A percentile compares a stretch with the other conserved stretches of the same genome.
Evolutionary conservation across 345 rosid genomes (phyloP).

Genomic region (Brassica cretica): DNA sequence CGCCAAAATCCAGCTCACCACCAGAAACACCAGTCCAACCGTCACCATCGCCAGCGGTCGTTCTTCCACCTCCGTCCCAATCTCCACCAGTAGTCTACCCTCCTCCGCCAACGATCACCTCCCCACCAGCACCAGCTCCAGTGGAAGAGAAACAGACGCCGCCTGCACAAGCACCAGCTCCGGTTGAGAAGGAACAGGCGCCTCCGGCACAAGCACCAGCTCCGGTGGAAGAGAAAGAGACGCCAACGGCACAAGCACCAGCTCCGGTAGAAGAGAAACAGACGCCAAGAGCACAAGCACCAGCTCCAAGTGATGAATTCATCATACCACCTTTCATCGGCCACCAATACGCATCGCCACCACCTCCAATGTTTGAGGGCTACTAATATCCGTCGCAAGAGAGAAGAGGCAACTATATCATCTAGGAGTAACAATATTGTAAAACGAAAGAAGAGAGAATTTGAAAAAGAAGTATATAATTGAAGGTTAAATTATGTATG

Average conservation of each 20-base stretch:
- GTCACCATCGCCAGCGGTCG: constrained; percentile 19
- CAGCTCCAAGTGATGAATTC: constrained; percentile 41
- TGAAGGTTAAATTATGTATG: constrained; percentile 17
- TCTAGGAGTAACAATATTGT: constrained; percentile 2
- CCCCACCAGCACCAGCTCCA: constrained; percentile 17
- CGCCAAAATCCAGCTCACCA: constrained; percentile 33
- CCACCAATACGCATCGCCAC: constrained; percentile 70
- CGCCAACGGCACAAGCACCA: constrained; percentile 26
- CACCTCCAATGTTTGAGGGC: constrained; percentile 77
- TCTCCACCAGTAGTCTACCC: constrained; percentile 31
- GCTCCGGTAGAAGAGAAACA: constrained; percentile 19
- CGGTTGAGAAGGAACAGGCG: neutral
- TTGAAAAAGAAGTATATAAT: constrained; percentile 2
- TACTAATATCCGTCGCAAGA: constrained; percentile 39
- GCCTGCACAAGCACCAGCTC: constrained; percentile 20
- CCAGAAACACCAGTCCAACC: constrained; percentile 27
- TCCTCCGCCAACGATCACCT: constrained; percentile 23
- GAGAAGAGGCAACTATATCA: constrained; percentile 9
- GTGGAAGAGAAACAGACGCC: neutral
- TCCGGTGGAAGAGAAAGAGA: neutral
- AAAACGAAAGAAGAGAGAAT: neutral
- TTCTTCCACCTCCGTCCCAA: constrained; percentile 27
- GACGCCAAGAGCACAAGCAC: constrained; percentile 9
- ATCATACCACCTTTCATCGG: constrained; percentile 66
- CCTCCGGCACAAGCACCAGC: neutral